Evolutionary conservation across 2,329 filamentous ascomycete genomes (phyloP), one percentile per base, ranked within the genome.

Genomic region (Exophiala bonariae): DNA sequence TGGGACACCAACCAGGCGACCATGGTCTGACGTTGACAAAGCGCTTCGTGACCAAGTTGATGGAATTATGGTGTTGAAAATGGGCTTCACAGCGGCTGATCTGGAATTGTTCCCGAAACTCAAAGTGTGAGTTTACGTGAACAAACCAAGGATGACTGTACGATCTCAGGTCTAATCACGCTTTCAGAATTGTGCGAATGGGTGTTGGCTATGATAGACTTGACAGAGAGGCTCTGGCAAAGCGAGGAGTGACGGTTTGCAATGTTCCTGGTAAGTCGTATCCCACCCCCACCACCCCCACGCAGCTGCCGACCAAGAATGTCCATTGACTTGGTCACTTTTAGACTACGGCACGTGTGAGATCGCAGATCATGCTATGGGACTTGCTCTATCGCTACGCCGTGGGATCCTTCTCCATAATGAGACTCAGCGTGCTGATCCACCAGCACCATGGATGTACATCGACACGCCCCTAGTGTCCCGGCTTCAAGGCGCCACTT

Each of bases 401-500:
- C 50, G 55, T 23, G 55, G 55, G 3, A 36, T 58, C 11, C 48
- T 58, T 1, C 38, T 58, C 9, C 55, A 58, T 43, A 41, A 58
- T 37, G 55, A 58, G 19, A 36, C 22, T 6, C 55, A 58, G 23
- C 55, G 55, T 10, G 44, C 31, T 6, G 37, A 47, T 3, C n/a
- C 38, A 3, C 38, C 47, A 10, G 43, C 40, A 2, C 48, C 47
- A 2, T 58, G 53, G 53, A 50, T 51, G 45, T 50, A 50, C 37
- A 56, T 58, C 38, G 55, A 56, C 31, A 47, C 45, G 2, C 55
- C 55, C 1, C 49, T 58, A 11, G 53, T 58, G 4, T 23, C 31
- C 6, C 53, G 55, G 16, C 23, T 58, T 7, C 55, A 58, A 32
- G 19, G 32, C 8, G 43, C 47, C 14, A 86, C 82, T 1, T 81